A percentile compares a stretch with the other conserved stretches of the same genome.
phyloP scores from a whole-genome alignment of 2,329 filamentous ascomycete genomes.

The Harringtonia lauricola region DNA sequence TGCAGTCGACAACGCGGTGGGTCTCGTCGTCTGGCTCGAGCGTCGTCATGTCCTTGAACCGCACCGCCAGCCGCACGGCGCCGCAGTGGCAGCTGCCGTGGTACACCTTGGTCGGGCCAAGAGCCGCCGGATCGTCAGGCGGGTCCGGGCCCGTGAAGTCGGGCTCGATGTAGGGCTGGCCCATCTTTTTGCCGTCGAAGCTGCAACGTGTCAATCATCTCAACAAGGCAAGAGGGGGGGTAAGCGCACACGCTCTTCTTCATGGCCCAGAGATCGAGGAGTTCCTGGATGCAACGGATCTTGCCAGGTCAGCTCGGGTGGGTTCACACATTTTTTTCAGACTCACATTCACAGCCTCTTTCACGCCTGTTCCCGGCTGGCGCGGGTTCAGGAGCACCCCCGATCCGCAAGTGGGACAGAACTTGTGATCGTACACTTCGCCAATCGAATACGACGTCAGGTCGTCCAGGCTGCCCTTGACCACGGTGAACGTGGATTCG shows the following conservation, averaged over 20 bases:
- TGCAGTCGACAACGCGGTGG: slow-evolving; percentile 28
- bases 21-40: slow-evolving; percentile 8
- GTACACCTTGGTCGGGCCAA: slow-evolving; percentile 28
- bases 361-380: too few species aligned
- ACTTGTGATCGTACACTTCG: slow-evolving; percentile 32
- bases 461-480: slow-evolving; percentile 31
- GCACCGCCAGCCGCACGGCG: slow-evolving; percentile 31
- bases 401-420: slow-evolving; percentile 40
- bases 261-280: slow-evolving; percentile 29
- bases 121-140: slow-evolving; percentile 17
- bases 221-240: neutral
- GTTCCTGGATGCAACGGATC: slow-evolving; percentile 30
- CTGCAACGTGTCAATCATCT: slow-evolving; percentile 13
- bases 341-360: slow-evolving; percentile 29
- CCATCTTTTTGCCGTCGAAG: slow-evolving; percentile 24
- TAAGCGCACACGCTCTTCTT: slow-evolving; percentile 23
- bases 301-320: slow-evolving; percentile 11
- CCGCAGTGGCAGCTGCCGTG: slow-evolving; percentile 44
- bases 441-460: slow-evolving; percentile 35
- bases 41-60: slow-evolving; percentile 26
- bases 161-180: slow-evolving; percentile 22
- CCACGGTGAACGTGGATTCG: slow-evolving; percentile 26
- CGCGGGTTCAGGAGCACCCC: slow-evolving; percentile 23
- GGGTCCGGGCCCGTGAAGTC: slow-evolving; percentile 30
- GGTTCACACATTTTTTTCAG: too few species aligned